Evolutionary conservation across 75 land plant genomes (phyloP).

Genomic region (Sequoia sempervirens): DNA sequence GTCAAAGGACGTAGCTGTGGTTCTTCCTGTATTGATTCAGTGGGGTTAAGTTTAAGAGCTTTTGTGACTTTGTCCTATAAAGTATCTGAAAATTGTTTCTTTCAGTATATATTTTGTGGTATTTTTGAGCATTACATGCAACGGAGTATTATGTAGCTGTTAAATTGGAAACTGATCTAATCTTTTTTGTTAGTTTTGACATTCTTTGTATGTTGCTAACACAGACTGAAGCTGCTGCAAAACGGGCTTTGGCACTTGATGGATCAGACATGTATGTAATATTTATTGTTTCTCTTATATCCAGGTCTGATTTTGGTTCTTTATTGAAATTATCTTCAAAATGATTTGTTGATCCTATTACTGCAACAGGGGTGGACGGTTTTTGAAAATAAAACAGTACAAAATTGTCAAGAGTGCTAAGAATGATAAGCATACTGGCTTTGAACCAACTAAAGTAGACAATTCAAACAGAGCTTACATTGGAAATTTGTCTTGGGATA

Average conservation of each 20-base stretch:
- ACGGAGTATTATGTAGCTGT: not conserved
- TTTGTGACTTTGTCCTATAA: not conserved
- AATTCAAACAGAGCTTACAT: slow-evolving; percentile 56
- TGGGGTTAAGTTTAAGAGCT: not conserved
- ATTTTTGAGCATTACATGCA: not conserved
- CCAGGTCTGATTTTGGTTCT: not conserved
- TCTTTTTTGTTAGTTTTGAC: not conserved
- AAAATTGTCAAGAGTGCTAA: slow-evolving; percentile 15
- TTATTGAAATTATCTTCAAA: slow-evolving; percentile 5
- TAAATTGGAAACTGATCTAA: not conserved
- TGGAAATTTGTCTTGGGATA: slow-evolving; percentile 88
- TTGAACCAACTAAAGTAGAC: slow-evolving; percentile 44
- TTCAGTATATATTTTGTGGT: not conserved
- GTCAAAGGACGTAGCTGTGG: not conserved
- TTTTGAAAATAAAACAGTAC: slow-evolving; percentile 68
- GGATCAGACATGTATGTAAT: slow-evolving; percentile 84
- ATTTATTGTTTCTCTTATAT: not conserved
- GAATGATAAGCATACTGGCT: slow-evolving; percentile 18
- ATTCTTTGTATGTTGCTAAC: not conserved
- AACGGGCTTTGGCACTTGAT: slow-evolving; percentile 77
- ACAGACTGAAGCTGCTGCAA: slow-evolving; percentile 90
- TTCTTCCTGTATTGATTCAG: not conserved
- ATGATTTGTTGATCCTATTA: not conserved
- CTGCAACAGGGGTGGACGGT: slow-evolving; percentile 76
- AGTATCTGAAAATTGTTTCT: not conserved